Evolutionary conservation across 208 protist genomes (phyloP).

Genomic region (Phytomonas francai): DNA sequence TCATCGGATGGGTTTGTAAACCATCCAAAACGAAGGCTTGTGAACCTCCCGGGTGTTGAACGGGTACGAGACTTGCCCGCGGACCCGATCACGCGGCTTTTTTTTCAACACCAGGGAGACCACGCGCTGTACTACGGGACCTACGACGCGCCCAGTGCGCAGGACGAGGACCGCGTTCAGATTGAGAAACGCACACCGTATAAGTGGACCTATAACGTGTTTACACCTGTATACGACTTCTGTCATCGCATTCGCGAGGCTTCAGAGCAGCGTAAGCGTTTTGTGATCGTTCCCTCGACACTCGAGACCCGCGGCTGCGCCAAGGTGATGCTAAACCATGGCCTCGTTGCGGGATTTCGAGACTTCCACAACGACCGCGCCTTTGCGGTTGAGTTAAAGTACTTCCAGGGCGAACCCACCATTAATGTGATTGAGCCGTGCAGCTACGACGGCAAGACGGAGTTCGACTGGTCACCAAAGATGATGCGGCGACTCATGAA

Average conservation of each 20-base stretch:
- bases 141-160: slow-evolving; percentile 64
- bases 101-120: slow-evolving; percentile 90
- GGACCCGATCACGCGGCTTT: slow-evolving; percentile 86
- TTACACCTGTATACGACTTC: slow-evolving; percentile 84
- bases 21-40: slow-evolving; percentile 31
- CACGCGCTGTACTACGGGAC: slow-evolving; percentile 88
- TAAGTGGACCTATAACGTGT: slow-evolving; percentile 69
- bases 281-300: slow-evolving; percentile 85
- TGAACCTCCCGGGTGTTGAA: slow-evolving; percentile 80
- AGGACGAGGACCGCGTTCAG: slow-evolving; percentile 78
- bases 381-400: slow-evolving; percentile 89
- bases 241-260: slow-evolving; percentile 84
- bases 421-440: slow-evolving; percentile 86
- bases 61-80: slow-evolving; percentile 74
- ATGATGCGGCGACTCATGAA: slow-evolving; percentile 87
- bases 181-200: slow-evolving; percentile 67
- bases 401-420: slow-evolving; percentile 83
- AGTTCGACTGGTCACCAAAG: slow-evolving; percentile 91
- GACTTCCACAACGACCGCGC: slow-evolving; percentile 90
- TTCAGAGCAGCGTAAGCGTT: slow-evolving; percentile 82
- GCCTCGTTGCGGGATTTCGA: slow-evolving; percentile 82
- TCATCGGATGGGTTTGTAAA: slow-evolving; percentile 7
- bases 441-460: slow-evolving; percentile 77
- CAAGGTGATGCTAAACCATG: slow-evolving; percentile 81
- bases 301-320: slow-evolving; percentile 83